Conservation (phyloP, 148 eudicot species). For the Rheum nobile region DNA sequence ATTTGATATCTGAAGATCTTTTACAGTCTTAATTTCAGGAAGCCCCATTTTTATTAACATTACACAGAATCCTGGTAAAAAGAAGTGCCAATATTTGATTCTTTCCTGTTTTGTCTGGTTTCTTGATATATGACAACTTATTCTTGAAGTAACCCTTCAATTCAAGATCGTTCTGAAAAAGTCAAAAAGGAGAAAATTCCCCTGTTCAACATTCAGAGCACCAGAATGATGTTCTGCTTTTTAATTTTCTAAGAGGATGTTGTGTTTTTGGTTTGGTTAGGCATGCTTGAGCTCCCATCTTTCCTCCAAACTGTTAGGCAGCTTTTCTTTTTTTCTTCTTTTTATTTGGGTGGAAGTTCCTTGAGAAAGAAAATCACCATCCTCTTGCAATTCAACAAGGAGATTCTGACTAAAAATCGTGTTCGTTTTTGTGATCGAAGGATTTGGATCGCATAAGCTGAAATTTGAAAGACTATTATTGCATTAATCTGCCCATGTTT, state of each 20-base stretch:
- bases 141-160: conserved; percentile 1
- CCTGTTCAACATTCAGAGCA: neutral
- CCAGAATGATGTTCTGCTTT: neutral
- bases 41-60: neutral
- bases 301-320: neutral
- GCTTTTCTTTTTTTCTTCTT: neutral
- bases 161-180: neutral
- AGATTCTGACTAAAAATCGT: no score
- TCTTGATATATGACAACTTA: neutral
- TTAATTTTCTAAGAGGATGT: neutral
- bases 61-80: neutral
- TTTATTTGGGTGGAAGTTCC: neutral
- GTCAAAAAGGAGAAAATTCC: neutral
- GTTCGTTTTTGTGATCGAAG: no score
- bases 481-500: neutral
- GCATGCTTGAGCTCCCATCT: neutral
- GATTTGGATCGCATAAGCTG: neutral
- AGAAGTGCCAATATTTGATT: neutral
- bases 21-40: neutral
- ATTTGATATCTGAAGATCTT: neutral
- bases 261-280: neutral
- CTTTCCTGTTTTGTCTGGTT: neutral
- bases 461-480: neutral
- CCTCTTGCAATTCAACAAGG: neutral
- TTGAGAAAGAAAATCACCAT: neutral